Conservation (phyloP, 164 flowering plant genomes). For the Nymphaea thermarum region DNA sequence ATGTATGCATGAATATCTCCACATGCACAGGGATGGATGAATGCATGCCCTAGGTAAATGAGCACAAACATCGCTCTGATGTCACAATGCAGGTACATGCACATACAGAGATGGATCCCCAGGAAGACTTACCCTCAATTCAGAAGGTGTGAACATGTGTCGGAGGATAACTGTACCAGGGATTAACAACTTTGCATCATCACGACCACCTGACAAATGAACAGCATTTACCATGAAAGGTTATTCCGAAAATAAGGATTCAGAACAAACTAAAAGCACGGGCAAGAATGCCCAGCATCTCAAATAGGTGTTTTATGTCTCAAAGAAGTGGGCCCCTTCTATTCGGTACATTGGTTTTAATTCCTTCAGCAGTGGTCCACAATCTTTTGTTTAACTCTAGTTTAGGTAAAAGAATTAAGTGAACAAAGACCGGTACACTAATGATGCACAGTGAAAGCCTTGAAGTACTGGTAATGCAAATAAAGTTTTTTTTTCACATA, state of each 20-base stretch:
- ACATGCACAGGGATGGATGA: neutral
- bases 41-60: neutral
- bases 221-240: neutral
- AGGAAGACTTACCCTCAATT: constrained; percentile 56
- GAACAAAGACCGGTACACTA: too few species aligned
- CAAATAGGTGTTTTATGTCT: too few species aligned
- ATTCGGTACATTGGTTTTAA: too few species aligned
- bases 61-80: neutral
- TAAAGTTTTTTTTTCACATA: too few species aligned
- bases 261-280: neutral
- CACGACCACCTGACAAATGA: constrained; percentile 75
- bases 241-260: neutral
- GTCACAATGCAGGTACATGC: neutral
- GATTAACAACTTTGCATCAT: constrained; percentile 69
- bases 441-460: too few species aligned
- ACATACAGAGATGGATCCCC: neutral
- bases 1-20: neutral
- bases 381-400: too few species aligned
- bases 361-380: too few species aligned
- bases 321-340: too few species aligned
- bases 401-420: too few species aligned
- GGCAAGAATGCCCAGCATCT: neutral
- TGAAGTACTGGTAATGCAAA: too few species aligned
- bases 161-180: constrained; percentile 83
- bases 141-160: constrained; percentile 78